Percentiles rank a stretch among this genome's conserved stretches.
Evolutionary conservation across 225 moss, liverwort and hornwort species (phyloP).

Genomic region (Lunularia cruciata): DNA sequence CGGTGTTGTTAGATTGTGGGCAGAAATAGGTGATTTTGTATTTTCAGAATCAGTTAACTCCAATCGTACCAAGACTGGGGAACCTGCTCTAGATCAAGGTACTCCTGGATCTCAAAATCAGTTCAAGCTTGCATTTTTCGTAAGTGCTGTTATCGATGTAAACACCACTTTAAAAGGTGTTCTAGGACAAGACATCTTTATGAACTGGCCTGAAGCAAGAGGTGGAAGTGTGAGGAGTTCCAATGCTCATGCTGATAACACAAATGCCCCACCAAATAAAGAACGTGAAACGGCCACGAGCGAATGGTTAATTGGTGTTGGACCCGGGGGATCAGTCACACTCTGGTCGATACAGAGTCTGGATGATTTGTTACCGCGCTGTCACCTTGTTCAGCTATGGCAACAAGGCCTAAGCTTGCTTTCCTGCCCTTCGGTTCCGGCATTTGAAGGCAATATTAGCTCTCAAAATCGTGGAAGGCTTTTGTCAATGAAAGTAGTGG

Average conservation of each 20-base stretch:
- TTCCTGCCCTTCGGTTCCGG: constrained; percentile 41
- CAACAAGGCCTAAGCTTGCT: constrained; percentile 70
- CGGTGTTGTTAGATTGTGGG: constrained; percentile 86
- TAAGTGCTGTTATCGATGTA: constrained; percentile 85
- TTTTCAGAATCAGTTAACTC: constrained; percentile 43
- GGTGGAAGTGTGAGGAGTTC: constrained; percentile 35
- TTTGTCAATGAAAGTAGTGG: constrained; percentile 75
- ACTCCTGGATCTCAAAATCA: constrained; percentile 39
- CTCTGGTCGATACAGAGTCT: constrained; percentile 92
- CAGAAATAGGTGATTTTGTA: constrained; percentile 76
- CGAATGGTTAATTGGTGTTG: constrained; percentile 94
- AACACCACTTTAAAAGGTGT: constrained; percentile 69
- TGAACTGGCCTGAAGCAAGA: constrained; percentile 71
- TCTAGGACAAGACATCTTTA: constrained; percentile 69
- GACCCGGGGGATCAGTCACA: constrained; percentile 76
- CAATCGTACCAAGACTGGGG: neutral
- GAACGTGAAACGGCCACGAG: constrained; percentile 52
- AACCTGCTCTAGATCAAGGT: constrained; percentile 5
- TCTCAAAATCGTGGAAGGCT: constrained; percentile 42
- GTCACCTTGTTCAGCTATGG: constrained; percentile 78
- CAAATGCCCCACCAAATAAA: constrained; percentile 31
- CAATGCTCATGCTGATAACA: constrained; percentile 31
- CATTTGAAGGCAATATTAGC: constrained; percentile 28
- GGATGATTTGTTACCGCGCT: constrained; percentile 82
- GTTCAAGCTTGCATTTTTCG: constrained; percentile 71